Conservation (phyloP, 805 yeast species). For the Metschnikowia proteae region DNA sequence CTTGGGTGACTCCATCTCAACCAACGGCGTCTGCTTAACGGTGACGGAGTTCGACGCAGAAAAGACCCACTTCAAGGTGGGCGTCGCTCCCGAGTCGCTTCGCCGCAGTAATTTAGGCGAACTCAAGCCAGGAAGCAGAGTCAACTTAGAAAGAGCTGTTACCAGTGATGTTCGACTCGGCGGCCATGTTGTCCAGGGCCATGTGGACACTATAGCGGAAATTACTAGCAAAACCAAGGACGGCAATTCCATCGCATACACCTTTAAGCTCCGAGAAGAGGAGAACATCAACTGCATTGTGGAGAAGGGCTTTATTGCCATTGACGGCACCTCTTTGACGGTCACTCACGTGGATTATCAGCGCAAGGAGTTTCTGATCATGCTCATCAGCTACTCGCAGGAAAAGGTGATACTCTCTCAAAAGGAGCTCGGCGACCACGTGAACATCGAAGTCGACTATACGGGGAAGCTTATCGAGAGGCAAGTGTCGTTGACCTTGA, state of each 20-base stretch:
- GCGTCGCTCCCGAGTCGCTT: conserved; percentile 89
- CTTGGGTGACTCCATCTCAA: conserved; percentile 89
- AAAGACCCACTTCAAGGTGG: conserved; percentile 68
- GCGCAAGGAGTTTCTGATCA: conserved; percentile 62
- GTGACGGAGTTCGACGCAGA: conserved; percentile 70
- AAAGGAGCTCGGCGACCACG: conserved; percentile 58
- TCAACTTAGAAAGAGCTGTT: conserved; percentile 91
- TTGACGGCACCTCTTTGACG: conserved; percentile 93
- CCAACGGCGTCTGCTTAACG: conserved; percentile 88
- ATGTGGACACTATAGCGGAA: conserved; percentile 83
- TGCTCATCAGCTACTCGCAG: conserved; percentile 92
- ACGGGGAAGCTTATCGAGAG: conserved; percentile 89
- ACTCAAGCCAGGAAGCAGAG: conserved; percentile 54
- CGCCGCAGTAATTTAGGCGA: conserved; percentile 72
- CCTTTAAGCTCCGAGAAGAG: conserved; percentile 65
- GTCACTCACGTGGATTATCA: conserved; percentile 71
- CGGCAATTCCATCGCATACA: conserved; percentile 71
- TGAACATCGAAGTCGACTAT: conserved; percentile 92
- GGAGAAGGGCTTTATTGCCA: conserved; percentile 88
- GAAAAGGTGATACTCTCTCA: conserved; percentile 67
- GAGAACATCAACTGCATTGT: conserved; percentile 72
- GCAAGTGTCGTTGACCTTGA: conserved; percentile 63
- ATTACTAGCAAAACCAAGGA: conserved; percentile 56
- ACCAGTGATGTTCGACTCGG: conserved; percentile 82
- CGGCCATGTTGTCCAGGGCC: conserved; percentile 98